Evolutionary conservation across 2,329 filamentous ascomycete genomes (phyloP), one percentile per base, ranked within the genome.

Genomic region (Lasiodiplodia sp.): DNA sequence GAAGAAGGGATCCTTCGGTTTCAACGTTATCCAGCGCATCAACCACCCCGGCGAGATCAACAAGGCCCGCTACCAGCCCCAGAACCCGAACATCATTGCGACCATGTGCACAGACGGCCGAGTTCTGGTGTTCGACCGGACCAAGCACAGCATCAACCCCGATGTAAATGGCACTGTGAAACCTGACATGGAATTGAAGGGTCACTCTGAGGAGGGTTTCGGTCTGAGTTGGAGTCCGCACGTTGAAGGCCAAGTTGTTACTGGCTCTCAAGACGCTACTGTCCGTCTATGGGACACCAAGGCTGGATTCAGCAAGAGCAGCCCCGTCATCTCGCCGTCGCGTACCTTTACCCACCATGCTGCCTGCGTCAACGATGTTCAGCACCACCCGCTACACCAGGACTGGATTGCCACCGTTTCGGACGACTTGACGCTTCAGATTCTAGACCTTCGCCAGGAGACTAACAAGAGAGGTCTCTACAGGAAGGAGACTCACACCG

Each of bases 21-120:
- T 97, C 84, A 91, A 92, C 72, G 92, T 99, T 75, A 91, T 96
- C 64, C 96, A 99, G 81, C 96, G 92, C 81, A 99, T 99, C 78
- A 92, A 97, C 78, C 96, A 99, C 78, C 94, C 94, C 18, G 92
- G 93, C 71, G 96, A 99, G 80, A 94, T 99, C 78, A 99, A 99
- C 86, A 99, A 98, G 84, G 96, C 96, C 18, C 91, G 96, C 73
- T 98, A 98, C 78, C 94, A 97, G 81, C 96, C 96, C 14, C 95
- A 98, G 79, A 99, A 99, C 77, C 94, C 95, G 5, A 94, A 99
- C 76, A 90, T 99, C 69, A 96, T 99, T 75, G 96, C 96, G 3
- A 97, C 96, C 0, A 90, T 97, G 82, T 94, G 93, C 72, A 89
- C 93, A 8, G 92, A 97, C 78, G 92, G 93, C 71, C 91, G 89